Conservation (phyloP, 495 filamentous ascomycete genomes). For the Pseudevernia furfuracea region DNA sequence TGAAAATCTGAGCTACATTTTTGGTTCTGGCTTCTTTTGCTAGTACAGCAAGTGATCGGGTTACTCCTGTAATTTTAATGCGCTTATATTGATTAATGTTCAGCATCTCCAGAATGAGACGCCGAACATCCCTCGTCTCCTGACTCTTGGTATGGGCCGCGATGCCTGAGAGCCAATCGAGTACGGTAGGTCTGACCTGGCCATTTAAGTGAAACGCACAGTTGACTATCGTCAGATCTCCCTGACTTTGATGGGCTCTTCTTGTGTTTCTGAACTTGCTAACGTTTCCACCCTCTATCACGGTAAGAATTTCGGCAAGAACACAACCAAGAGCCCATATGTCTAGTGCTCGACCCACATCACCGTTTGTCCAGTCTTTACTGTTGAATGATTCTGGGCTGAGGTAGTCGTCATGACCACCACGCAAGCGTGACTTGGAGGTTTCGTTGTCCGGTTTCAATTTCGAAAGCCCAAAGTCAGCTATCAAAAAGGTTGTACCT, state of each 20-base stretch:
- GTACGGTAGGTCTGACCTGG: no score
- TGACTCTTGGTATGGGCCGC: no score
- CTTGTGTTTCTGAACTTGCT: neutral
- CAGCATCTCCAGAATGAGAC: no score
- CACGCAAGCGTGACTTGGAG: neutral
- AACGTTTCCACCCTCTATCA: slow-evolving; percentile 5
- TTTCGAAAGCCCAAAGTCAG: slow-evolving; percentile 7
- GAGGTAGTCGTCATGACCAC: slow-evolving; percentile 3
- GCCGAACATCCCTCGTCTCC: no score
- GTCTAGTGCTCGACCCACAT: slow-evolving; percentile 6
- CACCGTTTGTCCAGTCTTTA: neutral
- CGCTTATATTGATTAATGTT: no score
- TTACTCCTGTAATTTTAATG: no score
- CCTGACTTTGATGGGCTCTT: neutral
- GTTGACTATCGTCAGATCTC: neutral
- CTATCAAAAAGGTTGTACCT: neutral
- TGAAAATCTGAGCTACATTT: no score
- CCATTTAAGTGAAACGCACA: neutral
- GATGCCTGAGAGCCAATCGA: no score
- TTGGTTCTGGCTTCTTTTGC: no score
- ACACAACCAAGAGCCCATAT: slow-evolving; percentile 10
- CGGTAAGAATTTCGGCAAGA: neutral
- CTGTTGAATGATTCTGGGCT: slow-evolving; percentile 3
- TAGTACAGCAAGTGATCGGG: no score
- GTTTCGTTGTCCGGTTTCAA: neutral